phyloP scores from a whole-genome alignment of 176 grass and related monocot genomes.

The Pontederia paniculata region DNA sequence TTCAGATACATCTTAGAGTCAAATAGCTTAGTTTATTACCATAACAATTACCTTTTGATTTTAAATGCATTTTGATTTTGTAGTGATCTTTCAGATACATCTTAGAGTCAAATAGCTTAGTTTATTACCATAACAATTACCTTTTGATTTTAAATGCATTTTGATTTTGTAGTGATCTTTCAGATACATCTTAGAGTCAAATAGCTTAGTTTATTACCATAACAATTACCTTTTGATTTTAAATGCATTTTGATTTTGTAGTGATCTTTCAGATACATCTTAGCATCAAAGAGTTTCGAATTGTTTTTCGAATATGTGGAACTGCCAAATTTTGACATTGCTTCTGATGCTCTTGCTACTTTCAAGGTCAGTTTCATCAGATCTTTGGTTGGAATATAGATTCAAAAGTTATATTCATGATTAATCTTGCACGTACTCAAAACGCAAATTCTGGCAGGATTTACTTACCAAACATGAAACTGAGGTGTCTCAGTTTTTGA shows the following conservation, averaged over 20 bases:
- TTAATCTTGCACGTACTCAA: neutral
- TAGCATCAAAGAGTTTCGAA: conserved; percentile 92
- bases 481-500: conserved; percentile 63
- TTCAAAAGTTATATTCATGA: neutral
- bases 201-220: conserved; percentile 38
- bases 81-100: conserved; percentile 99
- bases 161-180: conserved; percentile 81
- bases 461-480: conserved; percentile 96
- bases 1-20: conserved; percentile 99
- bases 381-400: neutral
- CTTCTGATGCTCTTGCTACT: conserved; percentile 94
- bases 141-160: conserved; percentile 52
- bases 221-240: conserved; percentile 28
- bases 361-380: conserved; percentile 65
- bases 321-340: conserved; percentile 98
- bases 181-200: conserved; percentile 97
- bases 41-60: conserved; percentile 17
- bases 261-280: conserved; percentile 98
- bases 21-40: conserved; percentile 35
- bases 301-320: conserved; percentile 98
- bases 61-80: conserved; percentile 61
- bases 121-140: neutral
- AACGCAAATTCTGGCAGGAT: conserved; percentile 40
- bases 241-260: conserved; percentile 77
- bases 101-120: conserved; percentile 68